Evolutionary conservation across 768 basidiomycete genomes (phyloP).

Genomic region (Podaxis carcinomalis): DNA sequence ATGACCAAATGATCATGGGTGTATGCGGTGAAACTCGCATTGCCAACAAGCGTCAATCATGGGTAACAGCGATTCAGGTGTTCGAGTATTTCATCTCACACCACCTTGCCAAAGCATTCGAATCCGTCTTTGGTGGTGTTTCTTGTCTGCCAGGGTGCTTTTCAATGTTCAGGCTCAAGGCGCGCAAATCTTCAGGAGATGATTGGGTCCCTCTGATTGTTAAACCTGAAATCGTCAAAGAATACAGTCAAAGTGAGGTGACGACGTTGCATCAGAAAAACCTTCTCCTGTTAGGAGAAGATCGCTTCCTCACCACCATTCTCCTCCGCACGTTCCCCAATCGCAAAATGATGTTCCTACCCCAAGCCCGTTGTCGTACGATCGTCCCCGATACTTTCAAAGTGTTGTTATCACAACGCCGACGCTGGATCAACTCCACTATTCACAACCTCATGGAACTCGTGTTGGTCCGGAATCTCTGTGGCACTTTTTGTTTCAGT

Average conservation of each 20-base stretch:
- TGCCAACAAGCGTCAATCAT: slow-evolving; percentile 96
- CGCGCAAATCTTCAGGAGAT: slow-evolving; percentile 79
- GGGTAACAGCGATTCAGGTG: slow-evolving; percentile 98
- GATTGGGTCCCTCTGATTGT: slow-evolving; percentile 98
- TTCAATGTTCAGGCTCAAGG: slow-evolving; percentile 98
- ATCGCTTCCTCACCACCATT: slow-evolving; percentile 97
- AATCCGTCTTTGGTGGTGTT: slow-evolving; percentile 98
- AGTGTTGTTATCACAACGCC: slow-evolving; percentile 91
- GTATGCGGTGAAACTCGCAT: slow-evolving; percentile 98
- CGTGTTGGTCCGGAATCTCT: slow-evolving; percentile 92
- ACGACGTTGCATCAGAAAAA: slow-evolving; percentile 98
- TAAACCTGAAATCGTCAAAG: slow-evolving; percentile 95
- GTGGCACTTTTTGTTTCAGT: slow-evolving; percentile 99
- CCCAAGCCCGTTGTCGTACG: slow-evolving; percentile 92
- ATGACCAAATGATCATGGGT: slow-evolving; percentile 99
- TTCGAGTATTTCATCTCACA: slow-evolving; percentile 99
- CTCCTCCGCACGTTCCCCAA: slow-evolving; percentile 96
- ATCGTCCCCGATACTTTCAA: slow-evolving; percentile 95
- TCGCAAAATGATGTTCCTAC: slow-evolving; percentile 99
- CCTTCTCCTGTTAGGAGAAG: slow-evolving; percentile 91
- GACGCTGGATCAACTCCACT: slow-evolving; percentile 99
- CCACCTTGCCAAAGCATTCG: slow-evolving; percentile 97
- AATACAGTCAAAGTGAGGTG: slow-evolving; percentile 94
- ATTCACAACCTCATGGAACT: slow-evolving; percentile 99
- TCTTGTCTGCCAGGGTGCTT: slow-evolving; percentile 99